Evolutionary conservation across 805 yeast species (phyloP).

Genomic region (Peterozyma xylosa): DNA sequence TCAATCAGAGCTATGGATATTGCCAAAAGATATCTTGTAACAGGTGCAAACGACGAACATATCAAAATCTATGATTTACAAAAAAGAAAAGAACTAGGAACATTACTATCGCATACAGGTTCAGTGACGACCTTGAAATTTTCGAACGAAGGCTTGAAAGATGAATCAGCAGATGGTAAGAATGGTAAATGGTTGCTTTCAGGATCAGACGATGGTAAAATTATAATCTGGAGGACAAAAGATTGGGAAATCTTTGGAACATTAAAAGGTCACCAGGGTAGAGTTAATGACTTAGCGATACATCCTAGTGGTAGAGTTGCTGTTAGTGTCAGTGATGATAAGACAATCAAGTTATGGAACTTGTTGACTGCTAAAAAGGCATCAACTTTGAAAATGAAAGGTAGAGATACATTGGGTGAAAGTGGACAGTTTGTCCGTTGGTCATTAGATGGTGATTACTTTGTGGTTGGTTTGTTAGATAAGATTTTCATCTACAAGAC

Average conservation of each 20-base stretch:
- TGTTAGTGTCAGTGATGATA: constrained; percentile 80
- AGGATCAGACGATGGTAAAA: constrained; percentile 85
- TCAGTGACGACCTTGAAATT: constrained; percentile 74
- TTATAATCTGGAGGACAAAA: constrained; percentile 88
- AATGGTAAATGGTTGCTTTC: constrained; percentile 86
- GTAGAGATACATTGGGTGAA: constrained; percentile 60
- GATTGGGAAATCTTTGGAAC: constrained; percentile 94
- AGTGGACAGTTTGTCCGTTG: constrained; percentile 60
- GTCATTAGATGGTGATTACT: constrained; percentile 60
- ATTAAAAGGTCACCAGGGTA: constrained; percentile 82
- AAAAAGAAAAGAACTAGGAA: constrained; percentile 89
- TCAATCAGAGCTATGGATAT: constrained; percentile 81
- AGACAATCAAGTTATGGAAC: constrained; percentile 86
- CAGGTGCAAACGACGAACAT: constrained; percentile 95
- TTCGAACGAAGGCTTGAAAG: constrained; percentile 37
- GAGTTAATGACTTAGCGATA: constrained; percentile 76
- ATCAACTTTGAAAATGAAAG: constrained; percentile 66
- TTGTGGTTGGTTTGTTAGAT: constrained; percentile 67
- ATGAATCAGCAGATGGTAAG: constrained; percentile 19
- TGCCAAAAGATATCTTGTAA: constrained; percentile 78
- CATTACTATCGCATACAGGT: constrained; percentile 82
- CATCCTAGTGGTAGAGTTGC: constrained; percentile 91
- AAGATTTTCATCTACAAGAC: constrained; percentile 62
- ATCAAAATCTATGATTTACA: constrained; percentile 91
- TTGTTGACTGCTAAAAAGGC: constrained; percentile 96